Evolutionary conservation across 148 eudicot genomes (phyloP).

Genomic region (Cornus controversa): DNA sequence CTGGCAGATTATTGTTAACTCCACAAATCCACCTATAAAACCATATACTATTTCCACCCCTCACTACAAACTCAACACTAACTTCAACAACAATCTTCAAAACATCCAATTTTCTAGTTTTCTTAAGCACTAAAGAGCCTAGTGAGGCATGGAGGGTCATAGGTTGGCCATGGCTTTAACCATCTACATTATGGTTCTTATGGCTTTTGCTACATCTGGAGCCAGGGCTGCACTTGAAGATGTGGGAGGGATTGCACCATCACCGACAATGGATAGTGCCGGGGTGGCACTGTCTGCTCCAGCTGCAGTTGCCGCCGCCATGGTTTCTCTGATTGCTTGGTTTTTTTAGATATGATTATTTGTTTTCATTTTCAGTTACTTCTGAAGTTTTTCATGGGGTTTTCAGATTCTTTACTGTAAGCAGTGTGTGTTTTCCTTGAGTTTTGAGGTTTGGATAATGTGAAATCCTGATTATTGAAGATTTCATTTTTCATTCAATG

Average conservation of each 20-base stretch:
- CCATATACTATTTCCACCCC: background rate
- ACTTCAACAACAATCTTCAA: background rate
- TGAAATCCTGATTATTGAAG: background rate
- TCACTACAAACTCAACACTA: background rate
- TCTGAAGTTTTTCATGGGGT: background rate
- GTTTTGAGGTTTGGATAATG: background rate
- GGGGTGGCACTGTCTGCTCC: slow-evolving; percentile 36
- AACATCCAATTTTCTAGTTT: background rate
- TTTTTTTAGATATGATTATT: slow-evolving; percentile 15
- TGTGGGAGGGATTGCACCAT: slow-evolving; percentile 33
- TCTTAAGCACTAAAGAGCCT: background rate
- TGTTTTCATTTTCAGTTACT: background rate
- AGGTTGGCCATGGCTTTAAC: slow-evolving; percentile 26
- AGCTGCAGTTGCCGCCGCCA: slow-evolving; percentile 37
- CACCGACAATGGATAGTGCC: slow-evolving; percentile 43
- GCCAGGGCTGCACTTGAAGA: slow-evolving; percentile 17
- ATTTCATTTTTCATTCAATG: too few species aligned
- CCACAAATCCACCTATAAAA: slow-evolving; percentile 13
- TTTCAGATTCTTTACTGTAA: background rate
- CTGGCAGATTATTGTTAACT: slow-evolving; percentile 22
- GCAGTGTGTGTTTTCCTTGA: background rate
- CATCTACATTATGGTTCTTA: slow-evolving; percentile 16
- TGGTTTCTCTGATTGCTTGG: slow-evolving; percentile 40
- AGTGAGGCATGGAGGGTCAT: slow-evolving; percentile 31
- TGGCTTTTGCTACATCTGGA: slow-evolving; percentile 20